A percentile compares a stretch with the other conserved stretches of the same genome.
phyloP scores from a whole-genome alignment of 2,329 filamentous ascomycete genomes.

The Fusarium setosum region DNA sequence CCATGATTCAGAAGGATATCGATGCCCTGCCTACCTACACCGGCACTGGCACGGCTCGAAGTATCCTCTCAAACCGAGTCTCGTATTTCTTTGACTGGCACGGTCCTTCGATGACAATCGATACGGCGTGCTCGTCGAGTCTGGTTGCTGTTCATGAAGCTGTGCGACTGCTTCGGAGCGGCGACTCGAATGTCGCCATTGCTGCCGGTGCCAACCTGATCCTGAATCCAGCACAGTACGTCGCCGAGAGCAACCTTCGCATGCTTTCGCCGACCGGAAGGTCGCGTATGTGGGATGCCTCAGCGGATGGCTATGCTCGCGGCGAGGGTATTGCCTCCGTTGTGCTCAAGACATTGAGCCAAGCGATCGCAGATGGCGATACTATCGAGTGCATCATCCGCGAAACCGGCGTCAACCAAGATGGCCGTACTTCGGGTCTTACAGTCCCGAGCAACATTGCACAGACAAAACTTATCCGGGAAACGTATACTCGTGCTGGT shows the following conservation, averaged over 20 bases:
- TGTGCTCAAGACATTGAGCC: constrained; percentile 57
- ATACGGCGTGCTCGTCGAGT: constrained; percentile 50
- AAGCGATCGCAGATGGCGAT: constrained; percentile 52
- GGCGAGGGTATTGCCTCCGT: constrained; percentile 62
- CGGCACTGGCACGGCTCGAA: background rate
- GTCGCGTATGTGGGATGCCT: constrained; percentile 53
- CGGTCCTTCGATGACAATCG: constrained; percentile 45
- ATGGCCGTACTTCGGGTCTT: constrained; percentile 50
- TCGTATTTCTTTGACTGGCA: constrained; percentile 4
- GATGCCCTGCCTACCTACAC: background rate
- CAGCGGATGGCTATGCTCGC: constrained; percentile 58
- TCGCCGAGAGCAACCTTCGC: constrained; percentile 16
- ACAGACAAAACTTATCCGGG: constrained; percentile 52
- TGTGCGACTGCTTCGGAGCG: constrained; percentile 26
- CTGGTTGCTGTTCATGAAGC: constrained; percentile 28
- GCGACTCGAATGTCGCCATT: constrained; percentile 42
- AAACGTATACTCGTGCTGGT: constrained; percentile 51
- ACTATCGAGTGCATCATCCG: constrained; percentile 36
- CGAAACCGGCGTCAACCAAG: background rate
- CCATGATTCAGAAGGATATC: background rate
- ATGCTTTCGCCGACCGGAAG: constrained; percentile 37
- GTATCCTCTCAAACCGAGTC: background rate
- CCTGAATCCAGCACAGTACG: constrained; percentile 25
- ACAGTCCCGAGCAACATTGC: constrained; percentile 59
- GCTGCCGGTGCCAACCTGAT: constrained; percentile 38